These are phyloP conservation scores for Trichosanthes cucumerina DNA, from an alignment of 306 rosid genomes.

Conservation along the genomic window DNA sequence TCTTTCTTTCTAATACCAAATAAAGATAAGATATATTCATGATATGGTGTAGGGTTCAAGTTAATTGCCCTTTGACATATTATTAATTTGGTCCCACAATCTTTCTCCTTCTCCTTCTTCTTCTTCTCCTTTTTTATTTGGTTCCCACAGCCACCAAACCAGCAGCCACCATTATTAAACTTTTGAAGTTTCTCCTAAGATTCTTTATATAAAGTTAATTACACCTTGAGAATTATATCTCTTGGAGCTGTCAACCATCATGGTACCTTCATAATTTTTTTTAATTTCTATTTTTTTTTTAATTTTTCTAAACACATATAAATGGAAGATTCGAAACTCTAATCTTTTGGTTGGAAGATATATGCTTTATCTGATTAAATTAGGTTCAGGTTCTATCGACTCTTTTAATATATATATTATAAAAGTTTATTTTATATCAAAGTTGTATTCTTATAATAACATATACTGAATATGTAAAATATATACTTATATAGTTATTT, in stretches of 20 bases:
- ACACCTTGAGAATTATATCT: not conserved
- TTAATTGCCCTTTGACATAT: not conserved
- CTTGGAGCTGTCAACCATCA: slow-evolving; percentile 8
- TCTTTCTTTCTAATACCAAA: not conserved
- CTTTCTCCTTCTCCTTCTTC: not conserved
- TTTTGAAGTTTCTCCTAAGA: slow-evolving; percentile 5
- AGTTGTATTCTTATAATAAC: not conserved
- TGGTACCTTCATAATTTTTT: not conserved
- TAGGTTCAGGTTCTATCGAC: too few relatives aligned
- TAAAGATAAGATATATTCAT: not conserved
- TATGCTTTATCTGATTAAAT: too few relatives aligned
- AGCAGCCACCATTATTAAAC: slow-evolving; percentile 9
- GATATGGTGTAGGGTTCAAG: slow-evolving; percentile 12
- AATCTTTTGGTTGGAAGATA: too few relatives aligned
- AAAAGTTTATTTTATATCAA: not conserved
- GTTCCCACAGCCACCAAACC: slow-evolving; percentile 9
- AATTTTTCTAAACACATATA: too few relatives aligned
- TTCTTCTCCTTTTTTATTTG: not conserved
- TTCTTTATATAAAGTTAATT: not conserved
- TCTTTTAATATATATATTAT: too few relatives aligned
- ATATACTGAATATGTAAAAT: not conserved
- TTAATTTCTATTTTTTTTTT: too few relatives aligned
- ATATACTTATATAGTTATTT: not conserved
- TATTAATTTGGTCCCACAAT: not conserved
- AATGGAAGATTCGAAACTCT: too few relatives aligned